Base-by-base conservation (phyloP, 306 rosid genomes). In the Cucurbita ficifolia region DNA sequence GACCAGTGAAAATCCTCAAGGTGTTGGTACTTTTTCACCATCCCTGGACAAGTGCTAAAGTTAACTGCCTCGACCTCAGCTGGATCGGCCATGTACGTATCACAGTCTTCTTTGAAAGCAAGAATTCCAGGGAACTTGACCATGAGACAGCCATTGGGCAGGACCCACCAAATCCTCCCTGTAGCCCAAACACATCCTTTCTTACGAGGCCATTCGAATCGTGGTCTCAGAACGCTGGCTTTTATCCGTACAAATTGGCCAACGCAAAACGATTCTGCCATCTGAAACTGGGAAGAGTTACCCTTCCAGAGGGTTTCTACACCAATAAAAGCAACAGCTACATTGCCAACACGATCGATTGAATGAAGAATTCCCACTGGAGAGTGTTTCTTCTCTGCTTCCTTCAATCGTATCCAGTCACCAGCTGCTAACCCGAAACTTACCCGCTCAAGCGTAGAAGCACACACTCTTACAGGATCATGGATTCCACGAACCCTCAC, bases 1-100 rank as follows among this genome's bases (percentile, higher is more conserved):
- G 92, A 86, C 98, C 96, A 89, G 59, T 90, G 97, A 77, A 89
- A 87, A 84, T 94, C 92, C 87, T 94, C 98, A 0, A 94, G 72
- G 77, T 94, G 98, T 76, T 90, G 90, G 82, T 85, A 94, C 83
- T 90, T 93, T 58, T 84, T 89, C 56, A 89, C 78, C 70, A 90
- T 22, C 43, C 97, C 89, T 1, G 88, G 84, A 75, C 96, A 89
- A 4, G 89, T 79, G 60, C 49, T 72, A 29, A 94, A 89, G 55
- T 82, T 79, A 36, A 90, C 89, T 19, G 78, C 82, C 87, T 89
- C 96, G 42, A 94, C 92, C 74, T 90, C 97, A 8, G 97, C 89
- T 5, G 98, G 96, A 80, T 94, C 95, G 12, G 97, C 96, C 78
- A 90, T 72, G 72, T 79, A 86, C 43, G 88, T 75, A 67, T 51